These are phyloP conservation scores for Panicum hallii DNA, from an alignment of 202 grass and related monocot species.

Conservation along the genomic window DNA sequence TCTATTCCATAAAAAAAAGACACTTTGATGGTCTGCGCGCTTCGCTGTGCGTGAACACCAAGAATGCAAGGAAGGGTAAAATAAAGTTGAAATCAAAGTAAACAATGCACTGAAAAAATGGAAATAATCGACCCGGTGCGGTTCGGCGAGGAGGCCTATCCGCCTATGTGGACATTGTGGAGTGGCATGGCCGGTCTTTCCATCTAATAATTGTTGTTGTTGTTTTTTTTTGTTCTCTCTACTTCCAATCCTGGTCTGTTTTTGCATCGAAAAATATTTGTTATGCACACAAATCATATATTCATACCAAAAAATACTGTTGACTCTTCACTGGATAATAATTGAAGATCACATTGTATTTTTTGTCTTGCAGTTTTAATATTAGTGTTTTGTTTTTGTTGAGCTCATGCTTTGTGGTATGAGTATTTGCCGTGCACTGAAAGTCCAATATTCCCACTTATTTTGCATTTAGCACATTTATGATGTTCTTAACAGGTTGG, in stretches of 20 bases:
- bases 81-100: no score
- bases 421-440: neutral
- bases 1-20: no score
- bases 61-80: no score
- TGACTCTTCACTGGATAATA: neutral
- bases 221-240: neutral
- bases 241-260: neutral
- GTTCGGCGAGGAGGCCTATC: no score
- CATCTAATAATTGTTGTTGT: neutral
- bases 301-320: neutral
- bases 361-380: neutral
- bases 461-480: neutral
- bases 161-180: no score
- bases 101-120: no score
- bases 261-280: neutral
- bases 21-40: no score
- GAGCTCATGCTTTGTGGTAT: neutral
- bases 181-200: no score
- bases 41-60: no score
- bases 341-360: neutral
- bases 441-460: neutral
- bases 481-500: neutral
- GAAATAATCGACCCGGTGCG: no score
- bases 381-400: neutral
- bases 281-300: neutral